Conservation (phyloP, 1,139 yeast species). For the Scheffersomyces stambukii region DNA sequence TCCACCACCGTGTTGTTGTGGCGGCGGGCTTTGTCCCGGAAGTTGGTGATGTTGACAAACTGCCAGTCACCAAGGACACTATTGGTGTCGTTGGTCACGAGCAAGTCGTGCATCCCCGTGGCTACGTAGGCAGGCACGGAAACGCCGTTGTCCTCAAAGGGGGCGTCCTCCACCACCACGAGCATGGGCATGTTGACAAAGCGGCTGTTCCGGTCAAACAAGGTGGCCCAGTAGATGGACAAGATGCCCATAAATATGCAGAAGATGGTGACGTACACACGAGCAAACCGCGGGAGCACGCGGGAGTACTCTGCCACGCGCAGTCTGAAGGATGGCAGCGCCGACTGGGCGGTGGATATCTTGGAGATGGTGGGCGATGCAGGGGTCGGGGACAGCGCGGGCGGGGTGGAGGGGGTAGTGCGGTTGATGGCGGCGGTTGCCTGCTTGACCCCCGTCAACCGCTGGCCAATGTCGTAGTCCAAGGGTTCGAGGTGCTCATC, state of each 20-base stretch:
- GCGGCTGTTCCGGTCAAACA: constrained; percentile 37
- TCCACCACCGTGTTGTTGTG: constrained; percentile 30
- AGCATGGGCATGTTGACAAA: constrained; percentile 38
- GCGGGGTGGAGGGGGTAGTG: neutral
- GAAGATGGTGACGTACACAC: constrained; percentile 8
- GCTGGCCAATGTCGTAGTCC: constrained; percentile 3
- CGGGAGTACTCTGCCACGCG: constrained; percentile 7
- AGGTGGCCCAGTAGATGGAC: constrained; percentile 60
- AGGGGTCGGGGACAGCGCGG: too few relatives aligned
- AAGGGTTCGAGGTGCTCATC: too few relatives aligned
- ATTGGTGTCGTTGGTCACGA: constrained; percentile 14
- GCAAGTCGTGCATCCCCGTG: constrained; percentile 24
- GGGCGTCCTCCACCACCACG: constrained; percentile 44
- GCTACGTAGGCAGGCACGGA: constrained; percentile 25
- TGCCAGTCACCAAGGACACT: constrained; percentile 37
- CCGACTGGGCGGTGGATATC: constrained; percentile 4
- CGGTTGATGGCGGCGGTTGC: constrained; percentile 7
- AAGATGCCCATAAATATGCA: constrained; percentile 28
- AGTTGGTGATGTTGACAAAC: constrained; percentile 21
- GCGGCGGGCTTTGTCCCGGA: constrained; percentile 24
- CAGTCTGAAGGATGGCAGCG: too few relatives aligned
- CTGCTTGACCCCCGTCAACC: constrained; percentile 5
- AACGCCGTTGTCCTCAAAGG: constrained; percentile 17
- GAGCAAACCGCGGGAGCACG: constrained; percentile 6
- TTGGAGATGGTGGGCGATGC: neutral